These are phyloP conservation scores for Lentinula aciculospora DNA, from an alignment of 768 basidiomycete species.

Conservation along the genomic window DNA sequence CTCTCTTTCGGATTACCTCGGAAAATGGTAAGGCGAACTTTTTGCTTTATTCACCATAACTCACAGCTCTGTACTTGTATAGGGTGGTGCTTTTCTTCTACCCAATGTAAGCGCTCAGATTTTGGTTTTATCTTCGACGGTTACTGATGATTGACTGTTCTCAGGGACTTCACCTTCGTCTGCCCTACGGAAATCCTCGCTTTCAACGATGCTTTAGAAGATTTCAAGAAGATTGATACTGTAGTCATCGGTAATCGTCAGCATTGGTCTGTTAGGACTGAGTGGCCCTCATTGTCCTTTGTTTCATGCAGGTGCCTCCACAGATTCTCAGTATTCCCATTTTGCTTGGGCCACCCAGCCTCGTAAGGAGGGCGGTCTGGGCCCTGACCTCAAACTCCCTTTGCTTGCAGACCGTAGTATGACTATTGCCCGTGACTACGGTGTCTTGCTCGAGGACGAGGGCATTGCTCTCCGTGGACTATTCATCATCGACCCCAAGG, in stretches of 20 bases:
- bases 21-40: slow-evolving; percentile 62
- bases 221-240: slow-evolving; percentile 70
- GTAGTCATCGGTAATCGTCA: slow-evolving; percentile 61
- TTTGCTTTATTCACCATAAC: neutral
- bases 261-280: neutral
- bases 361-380: slow-evolving; percentile 84
- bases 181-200: slow-evolving; percentile 97
- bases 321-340: slow-evolving; percentile 86
- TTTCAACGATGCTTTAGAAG: slow-evolving; percentile 81
- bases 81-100: slow-evolving; percentile 96
- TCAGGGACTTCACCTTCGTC: slow-evolving; percentile 82
- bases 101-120: slow-evolving; percentile 62
- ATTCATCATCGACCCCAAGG: slow-evolving; percentile 85
- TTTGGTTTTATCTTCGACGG: neutral
- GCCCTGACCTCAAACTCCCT: slow-evolving; percentile 82
- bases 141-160: neutral
- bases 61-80: neutral
- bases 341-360: slow-evolving; percentile 81
- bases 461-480: slow-evolving; percentile 85
- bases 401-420: slow-evolving; percentile 77
- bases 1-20: slow-evolving; percentile 65
- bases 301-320: slow-evolving; percentile 57
- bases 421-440: slow-evolving; percentile 80
- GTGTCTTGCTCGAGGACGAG: slow-evolving; percentile 82
- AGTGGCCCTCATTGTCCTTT: slow-evolving; percentile 1